Evolutionary conservation across 2,329 filamentous ascomycete genomes (phyloP), one percentile per base, ranked within the genome.

Genomic region (Apiospora aurea): DNA sequence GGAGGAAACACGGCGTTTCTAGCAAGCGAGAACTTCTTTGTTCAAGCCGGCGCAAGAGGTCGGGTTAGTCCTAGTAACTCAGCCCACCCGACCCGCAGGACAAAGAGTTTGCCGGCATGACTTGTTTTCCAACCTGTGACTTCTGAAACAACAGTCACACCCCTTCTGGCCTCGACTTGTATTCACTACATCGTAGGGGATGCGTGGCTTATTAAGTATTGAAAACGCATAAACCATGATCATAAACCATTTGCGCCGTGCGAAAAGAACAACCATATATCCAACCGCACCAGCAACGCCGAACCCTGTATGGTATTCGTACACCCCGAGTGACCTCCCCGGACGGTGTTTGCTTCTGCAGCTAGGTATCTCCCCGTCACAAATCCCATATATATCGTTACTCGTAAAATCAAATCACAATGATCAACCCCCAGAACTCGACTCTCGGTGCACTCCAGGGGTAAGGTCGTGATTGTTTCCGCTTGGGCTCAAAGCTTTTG

Each of bases 101-200:
- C 53, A 61, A 61, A 61, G 53, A 21, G 29, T 61, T 38, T 61
- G 53, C 53, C 53, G 16, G 53, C 29, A 11, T 38, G 53, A 61
- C 51, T 61, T 6, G 29, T 7, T 38, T 61, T 34, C 26, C 18
- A 14, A 38, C 21, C 11, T 7, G 29, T 61, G 53, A 18, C 16
- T 26, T 26, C 18, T 61, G 29, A 34, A 18, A 61, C 53, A 21
- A 61, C 16, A 21, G 53, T 61, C 53, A 61, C 53, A 34, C 7
- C 57, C 57, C 57, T 18, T 21, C n/a, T 2, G 57, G 8, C 21
- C 34, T 5, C 34, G 34, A 21, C 8, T 5, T 14, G 57, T n/a
- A n/a, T 14, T 41, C 57, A 14, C 4, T 38, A n/a, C 21, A n/a
- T 41, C n/a, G 10, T 41, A 41, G 10, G 18, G 34, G 16, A 4